phyloP scores from a whole-genome alignment of 768 basidiomycete genomes.

The Xerocomellus intermedius region DNA sequence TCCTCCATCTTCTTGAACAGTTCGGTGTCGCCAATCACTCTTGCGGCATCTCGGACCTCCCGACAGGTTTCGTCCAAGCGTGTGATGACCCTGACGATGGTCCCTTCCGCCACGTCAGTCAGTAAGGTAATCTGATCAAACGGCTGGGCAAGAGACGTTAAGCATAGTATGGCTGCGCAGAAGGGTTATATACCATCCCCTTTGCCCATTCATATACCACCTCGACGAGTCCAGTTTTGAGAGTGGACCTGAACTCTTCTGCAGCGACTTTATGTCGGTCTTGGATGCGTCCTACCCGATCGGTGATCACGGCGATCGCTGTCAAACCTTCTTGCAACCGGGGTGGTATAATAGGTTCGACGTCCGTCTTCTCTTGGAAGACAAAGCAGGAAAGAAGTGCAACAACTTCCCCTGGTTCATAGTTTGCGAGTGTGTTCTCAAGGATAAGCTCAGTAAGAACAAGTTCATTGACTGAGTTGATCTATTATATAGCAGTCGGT shows the following conservation, averaged over 20 bases:
- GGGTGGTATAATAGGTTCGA: constrained; percentile 77
- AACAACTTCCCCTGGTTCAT: constrained; percentile 94
- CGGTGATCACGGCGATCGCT: constrained; percentile 73
- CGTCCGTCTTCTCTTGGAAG: constrained; percentile 97
- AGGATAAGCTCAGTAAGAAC: constrained; percentile 95
- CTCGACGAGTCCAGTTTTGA: constrained; percentile 91
- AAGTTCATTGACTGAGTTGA: constrained; percentile 97
- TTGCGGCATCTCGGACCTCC: constrained; percentile 94
- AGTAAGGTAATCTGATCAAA: constrained; percentile 91
- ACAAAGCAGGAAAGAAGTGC: constrained; percentile 95
- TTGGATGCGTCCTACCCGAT: constrained; percentile 78
- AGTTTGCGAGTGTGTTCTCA: constrained; percentile 88
- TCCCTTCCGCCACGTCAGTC: constrained; percentile 95
- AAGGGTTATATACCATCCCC: constrained; percentile 76
- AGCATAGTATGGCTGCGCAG: background rate
- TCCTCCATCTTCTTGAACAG: constrained; percentile 99
- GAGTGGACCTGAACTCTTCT: constrained; percentile 72
- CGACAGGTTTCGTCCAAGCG: constrained; percentile 95
- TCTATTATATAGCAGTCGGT: constrained; percentile 46
- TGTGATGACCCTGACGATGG: constrained; percentile 94
- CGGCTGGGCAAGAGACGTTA: constrained; percentile 52
- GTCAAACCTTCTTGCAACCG: constrained; percentile 80
- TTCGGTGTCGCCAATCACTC: constrained; percentile 94
- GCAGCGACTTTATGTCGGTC: constrained; percentile 73
- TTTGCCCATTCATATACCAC: constrained; percentile 99